Base-by-base conservation (phyloP, 2,329 filamentous ascomycete species). In the Cladosporium cucumerinum region DNA sequence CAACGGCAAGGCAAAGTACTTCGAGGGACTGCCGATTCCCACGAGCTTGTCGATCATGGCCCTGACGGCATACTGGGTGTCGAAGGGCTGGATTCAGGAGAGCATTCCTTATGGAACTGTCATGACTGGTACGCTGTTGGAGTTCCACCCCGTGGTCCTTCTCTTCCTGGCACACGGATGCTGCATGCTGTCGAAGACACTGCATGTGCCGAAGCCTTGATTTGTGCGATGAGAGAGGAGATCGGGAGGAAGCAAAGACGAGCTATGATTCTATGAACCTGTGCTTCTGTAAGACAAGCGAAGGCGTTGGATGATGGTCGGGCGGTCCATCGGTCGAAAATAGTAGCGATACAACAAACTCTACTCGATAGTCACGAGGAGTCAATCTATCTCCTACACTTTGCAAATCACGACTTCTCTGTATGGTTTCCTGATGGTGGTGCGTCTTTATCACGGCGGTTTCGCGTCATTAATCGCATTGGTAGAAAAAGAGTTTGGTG, bases 21-120 rank as follows among this genome's bases (percentile, higher is more conserved):
- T 99, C 72, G 95, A 99, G 80, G 95, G 95, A 72, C 96, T 94
- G 0, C 95, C 95, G 0, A 97, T 98, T 73, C 95, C 95, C 1
- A 98, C 93, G 3, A 93, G 91, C 26, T 82, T 98, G 26, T 88
- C 85, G 1, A 87, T 96, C 70, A 92, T 92, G 67, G 87, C 84
- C 16, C 73, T 96, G 65, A 97, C 98, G 91, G 91, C 89, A 32
- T 97, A 89, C 80, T 98, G 93, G 90, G 86, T 96, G 32, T 87
- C 85, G 64, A 84, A 92, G 70, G 89, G 90, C 68, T 94, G 91
- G 91, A 84, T 94, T 54, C 83, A 92, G 66, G 88, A 91, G 26
- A 82, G 88, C 65, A 78, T 99, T n/a, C 95, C 95, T 10, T 78
- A 90, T 34, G 94, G 95, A 48, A 79, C 89, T 25, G 83, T 86